A percentile compares a stretch with the other conserved stretches of the same genome.
These are phyloP conservation scores for Pascua sp. DNA, from an alignment of 1,284 basidiomycete genomes.

Conservation along the genomic window DNA sequence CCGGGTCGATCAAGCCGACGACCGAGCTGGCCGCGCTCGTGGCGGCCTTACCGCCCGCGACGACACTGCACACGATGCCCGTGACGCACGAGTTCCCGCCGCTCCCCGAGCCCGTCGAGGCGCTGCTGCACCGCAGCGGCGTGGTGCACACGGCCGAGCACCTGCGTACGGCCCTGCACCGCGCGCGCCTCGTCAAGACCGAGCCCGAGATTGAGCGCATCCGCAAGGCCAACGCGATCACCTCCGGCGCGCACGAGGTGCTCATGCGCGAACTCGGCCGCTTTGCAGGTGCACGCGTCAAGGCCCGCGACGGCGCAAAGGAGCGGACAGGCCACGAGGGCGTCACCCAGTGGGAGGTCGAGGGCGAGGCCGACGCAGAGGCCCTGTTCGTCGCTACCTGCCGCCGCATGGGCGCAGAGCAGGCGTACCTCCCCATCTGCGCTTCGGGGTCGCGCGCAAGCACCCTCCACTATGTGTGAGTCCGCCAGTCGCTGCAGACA, in stretches of 20 bases:
- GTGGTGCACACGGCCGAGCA: conserved; percentile 52
- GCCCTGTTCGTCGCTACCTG: conserved; percentile 85
- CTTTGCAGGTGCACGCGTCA: conserved; percentile 56
- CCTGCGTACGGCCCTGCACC: conserved; percentile 70
- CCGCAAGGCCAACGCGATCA: conserved; percentile 72
- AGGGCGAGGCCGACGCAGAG: conserved; percentile 85
- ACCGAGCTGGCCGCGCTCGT: conserved; percentile 49
- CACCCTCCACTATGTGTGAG: conserved; percentile 82
- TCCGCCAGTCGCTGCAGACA: conserved; percentile 42
- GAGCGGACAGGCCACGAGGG: conserved; percentile 57
- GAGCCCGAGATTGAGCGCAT: conserved; percentile 68
- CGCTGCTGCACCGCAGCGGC: not conserved
- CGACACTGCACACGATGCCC: conserved; percentile 49
- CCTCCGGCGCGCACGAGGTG: conserved; percentile 78
- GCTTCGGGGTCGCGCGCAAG: conserved; percentile 77
- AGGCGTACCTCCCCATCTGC: conserved; percentile 85
- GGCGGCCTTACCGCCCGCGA: conserved; percentile 10
- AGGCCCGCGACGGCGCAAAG: conserved; percentile 35
- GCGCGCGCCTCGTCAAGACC: conserved; percentile 72
- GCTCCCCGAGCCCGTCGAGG: conserved; percentile 62
- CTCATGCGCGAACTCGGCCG: conserved; percentile 84
- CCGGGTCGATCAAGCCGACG: conserved; percentile 58
- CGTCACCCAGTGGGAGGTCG: conserved; percentile 76
- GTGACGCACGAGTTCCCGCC: conserved; percentile 59
- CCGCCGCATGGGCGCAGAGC: conserved; percentile 72